These are phyloP conservation scores for Fusarium nurragi DNA, from an alignment of 2,329 filamentous ascomycete species.

Conservation along the genomic window DNA sequence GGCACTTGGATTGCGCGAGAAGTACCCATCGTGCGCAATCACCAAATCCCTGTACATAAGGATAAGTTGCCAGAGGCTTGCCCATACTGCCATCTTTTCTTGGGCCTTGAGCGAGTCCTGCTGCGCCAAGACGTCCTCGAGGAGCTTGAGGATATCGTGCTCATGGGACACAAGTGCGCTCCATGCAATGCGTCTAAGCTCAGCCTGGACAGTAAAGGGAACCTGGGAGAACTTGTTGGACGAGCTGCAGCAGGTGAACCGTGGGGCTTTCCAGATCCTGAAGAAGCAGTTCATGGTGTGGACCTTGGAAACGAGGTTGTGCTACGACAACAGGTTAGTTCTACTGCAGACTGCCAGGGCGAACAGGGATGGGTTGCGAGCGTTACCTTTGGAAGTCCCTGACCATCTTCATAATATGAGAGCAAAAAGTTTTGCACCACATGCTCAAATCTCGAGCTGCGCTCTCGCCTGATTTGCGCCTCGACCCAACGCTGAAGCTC, in stretches of 20 bases:
- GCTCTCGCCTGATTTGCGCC: constrained; percentile 50
- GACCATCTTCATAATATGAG: constrained; percentile 49
- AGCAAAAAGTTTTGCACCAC: constrained; percentile 52
- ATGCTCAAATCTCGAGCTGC: constrained; percentile 46
- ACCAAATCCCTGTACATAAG: constrained; percentile 59
- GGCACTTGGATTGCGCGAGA: constrained; percentile 38
- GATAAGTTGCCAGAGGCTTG: constrained; percentile 60
- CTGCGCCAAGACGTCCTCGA: constrained; percentile 53
- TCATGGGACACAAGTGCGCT: constrained; percentile 51
- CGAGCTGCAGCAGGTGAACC: constrained; percentile 54
- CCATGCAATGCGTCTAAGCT: constrained; percentile 53
- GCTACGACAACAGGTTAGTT: constrained; percentile 46
- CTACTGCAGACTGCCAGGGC: not conserved
- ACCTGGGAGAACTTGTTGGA: constrained; percentile 50
- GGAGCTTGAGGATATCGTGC: constrained; percentile 52
- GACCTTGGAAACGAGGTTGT: constrained; percentile 55
- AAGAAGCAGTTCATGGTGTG: constrained; percentile 61
- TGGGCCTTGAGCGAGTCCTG: constrained; percentile 51
- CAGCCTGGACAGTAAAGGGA: constrained; percentile 53
- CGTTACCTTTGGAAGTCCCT: constrained; percentile 53
- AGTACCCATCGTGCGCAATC: constrained; percentile 44
- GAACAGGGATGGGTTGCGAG: constrained; percentile 12
- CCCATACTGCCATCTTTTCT: constrained; percentile 58
- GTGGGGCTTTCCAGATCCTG: constrained; percentile 57
- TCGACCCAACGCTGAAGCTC: constrained; percentile 52